These are phyloP conservation scores for Pleurotus cornucopiae DNA, from an alignment of 768 basidiomycete species.

Conservation along the genomic window DNA sequence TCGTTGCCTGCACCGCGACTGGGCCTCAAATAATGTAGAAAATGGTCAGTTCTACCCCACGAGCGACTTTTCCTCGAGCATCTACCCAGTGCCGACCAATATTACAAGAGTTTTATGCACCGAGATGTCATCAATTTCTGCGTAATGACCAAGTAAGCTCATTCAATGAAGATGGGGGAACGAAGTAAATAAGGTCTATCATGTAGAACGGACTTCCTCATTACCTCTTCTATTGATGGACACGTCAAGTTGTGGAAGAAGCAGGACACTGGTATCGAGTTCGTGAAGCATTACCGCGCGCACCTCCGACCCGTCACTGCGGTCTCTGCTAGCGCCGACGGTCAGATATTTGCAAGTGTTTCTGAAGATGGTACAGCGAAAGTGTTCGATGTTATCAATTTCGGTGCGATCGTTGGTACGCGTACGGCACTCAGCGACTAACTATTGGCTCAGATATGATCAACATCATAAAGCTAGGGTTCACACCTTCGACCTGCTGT, in stretches of 20 bases:
- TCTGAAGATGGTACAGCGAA: constrained; percentile 91
- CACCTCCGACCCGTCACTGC: constrained; percentile 76
- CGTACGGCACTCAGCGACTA: background rate
- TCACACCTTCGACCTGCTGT: constrained; percentile 82
- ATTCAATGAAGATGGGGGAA: background rate
- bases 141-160: constrained; percentile 77
- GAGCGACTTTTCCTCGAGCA: constrained; percentile 92
- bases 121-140: constrained; percentile 87
- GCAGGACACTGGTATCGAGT: constrained; percentile 92
- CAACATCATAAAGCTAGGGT: constrained; percentile 91
- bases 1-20: constrained; percentile 11
- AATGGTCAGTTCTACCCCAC: constrained; percentile 76
- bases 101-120: constrained; percentile 99
- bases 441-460: constrained; percentile 78
- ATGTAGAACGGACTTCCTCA: constrained; percentile 81
- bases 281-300: constrained; percentile 96
- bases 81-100: constrained; percentile 87
- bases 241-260: constrained; percentile 99
- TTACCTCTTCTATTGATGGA: constrained; percentile 94
- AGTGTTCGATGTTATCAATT: constrained; percentile 97
- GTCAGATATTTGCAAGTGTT: constrained; percentile 86
- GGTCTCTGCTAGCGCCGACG: constrained; percentile 87
- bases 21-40: constrained; percentile 29
- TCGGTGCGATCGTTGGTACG: constrained; percentile 56
- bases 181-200: background rate